Evolutionary conservation across 352 stramenopile genomes (phyloP), one percentile per base, ranked within the genome.

Genomic region (Phytophthora constricta): DNA sequence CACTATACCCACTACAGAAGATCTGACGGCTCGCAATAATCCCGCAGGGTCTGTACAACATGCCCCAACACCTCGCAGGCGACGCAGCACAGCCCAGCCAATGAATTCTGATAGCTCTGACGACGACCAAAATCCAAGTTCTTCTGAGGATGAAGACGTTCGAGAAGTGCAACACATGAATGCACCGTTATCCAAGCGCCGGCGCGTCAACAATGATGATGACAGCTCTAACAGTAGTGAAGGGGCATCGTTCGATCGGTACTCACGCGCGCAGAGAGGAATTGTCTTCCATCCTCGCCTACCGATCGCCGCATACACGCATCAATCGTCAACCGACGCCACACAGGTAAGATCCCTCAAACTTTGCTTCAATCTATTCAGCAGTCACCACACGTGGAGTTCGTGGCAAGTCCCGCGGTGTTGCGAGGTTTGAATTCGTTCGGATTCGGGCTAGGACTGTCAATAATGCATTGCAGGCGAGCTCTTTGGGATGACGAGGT

Each of bases 331-430:
- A 26, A 58, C 7, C 13, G 22, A 0, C 39, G 26, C 0, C 48
- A 71, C 10, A 58, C 11, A 58, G 63, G 56, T 71, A 71, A 58
- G 49, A 11, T 42, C 1, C 4, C 56, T 54, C 56, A 71, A 54
- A 62, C 43, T 1, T 39, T 66, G 14, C 49, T 71, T 47, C 53
- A 71, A 62, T 59, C 43, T 17, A 26, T 62, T 17, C 56, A 62
- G 16, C 56, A 55, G 43, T 62, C 41, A 26, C 19, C 47, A 43
- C 41, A 65, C 22, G 55, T 70, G 1, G 42, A 47, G n/a, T 71
- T 71, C 17, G 5, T 71, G 16, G 34, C 17, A 14, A 57, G 22
- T 17, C 63, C 55, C 0, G 20, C 63, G 14, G 42, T 62, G 22
- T 20, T 71, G 20, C 42, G 55, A 16, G 50, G 48, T 22, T 45